Percentiles rank a stretch among this genome's conserved stretches.
These are phyloP conservation scores for Phytophthora sp. DNA, from an alignment of 352 stramenopile genomes.

Conservation along the genomic window DNA sequence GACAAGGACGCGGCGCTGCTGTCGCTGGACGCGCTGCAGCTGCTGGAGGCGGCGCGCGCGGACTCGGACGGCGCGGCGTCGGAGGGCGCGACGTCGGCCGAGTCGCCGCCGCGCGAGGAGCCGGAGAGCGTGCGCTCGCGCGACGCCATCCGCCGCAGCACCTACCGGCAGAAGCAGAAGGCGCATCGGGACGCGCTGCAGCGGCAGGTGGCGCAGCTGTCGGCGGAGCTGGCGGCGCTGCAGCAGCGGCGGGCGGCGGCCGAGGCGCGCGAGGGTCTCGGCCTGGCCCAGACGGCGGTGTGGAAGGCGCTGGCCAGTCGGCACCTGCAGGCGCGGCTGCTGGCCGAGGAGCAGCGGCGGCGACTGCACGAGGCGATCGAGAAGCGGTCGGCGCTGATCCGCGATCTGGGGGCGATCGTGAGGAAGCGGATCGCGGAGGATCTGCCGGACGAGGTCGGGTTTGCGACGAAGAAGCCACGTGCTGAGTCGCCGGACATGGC, in stretches of 20 bases:
- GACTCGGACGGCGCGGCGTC: no score
- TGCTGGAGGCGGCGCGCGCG: conserved; percentile 21
- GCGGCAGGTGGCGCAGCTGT: conserved; percentile 22
- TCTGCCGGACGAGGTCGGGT: background rate
- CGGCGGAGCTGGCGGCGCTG: conserved; percentile 2
- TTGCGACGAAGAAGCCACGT: conserved; percentile 13
- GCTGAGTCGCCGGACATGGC: conserved; percentile 13
- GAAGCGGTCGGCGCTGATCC: conserved; percentile 15
- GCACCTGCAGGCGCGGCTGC: conserved; percentile 21
- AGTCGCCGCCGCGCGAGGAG: conserved; percentile 5
- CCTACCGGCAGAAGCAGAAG: conserved; percentile 35
- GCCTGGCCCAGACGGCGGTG: background rate
- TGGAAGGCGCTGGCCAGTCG: conserved; percentile 30
- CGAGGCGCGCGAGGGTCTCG: background rate
- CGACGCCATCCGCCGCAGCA: conserved; percentile 32
- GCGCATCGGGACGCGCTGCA: conserved; percentile 13
- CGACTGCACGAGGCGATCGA: conserved; percentile 25
- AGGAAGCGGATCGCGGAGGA: conserved; percentile 31
- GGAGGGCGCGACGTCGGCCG: conserved; percentile 4
- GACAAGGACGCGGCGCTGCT: conserved; percentile 21
- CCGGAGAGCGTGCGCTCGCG: conserved; percentile 19
- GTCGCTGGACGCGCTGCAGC: conserved; percentile 15
- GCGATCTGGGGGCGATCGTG: conserved; percentile 9
- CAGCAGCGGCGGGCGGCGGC: conserved; percentile 10
- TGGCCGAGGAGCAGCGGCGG: conserved; percentile 19